Base-by-base conservation (phyloP, 2,329 filamentous ascomycete species). In the Penicillium corylophilum region DNA sequence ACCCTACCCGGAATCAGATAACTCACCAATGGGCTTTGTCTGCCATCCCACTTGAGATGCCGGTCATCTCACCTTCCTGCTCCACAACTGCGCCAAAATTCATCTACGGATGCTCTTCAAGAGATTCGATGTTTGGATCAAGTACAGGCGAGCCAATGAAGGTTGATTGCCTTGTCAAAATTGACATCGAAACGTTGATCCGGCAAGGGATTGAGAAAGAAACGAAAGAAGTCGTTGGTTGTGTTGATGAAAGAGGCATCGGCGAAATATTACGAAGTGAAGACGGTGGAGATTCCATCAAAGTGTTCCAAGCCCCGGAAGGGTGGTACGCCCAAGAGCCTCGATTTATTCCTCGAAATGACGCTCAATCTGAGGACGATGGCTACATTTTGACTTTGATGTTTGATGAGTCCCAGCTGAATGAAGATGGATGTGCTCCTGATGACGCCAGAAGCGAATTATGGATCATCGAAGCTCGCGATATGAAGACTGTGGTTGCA, bases 331-430 rank as follows among this genome's bases (percentile, higher is more conserved):
- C 26, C n/a, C 38, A 48, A 43, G 46, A 48, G 18, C 16, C 24
- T 16, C 8, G 18, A 8, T 48, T 48, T 35, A 20, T 48, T n/a
- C 38, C 38, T 8, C 26, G 38, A 23, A 31, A 57, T 1, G 58
- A 68, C 10, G 67, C 72, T 0, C 51, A 40, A 0, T 64, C 59
- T 0, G 87, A 89, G 64, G 85, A 89, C 58, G 83, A 86, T 56
- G 86, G 87, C 0, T 89, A 79, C 70, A 71, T 89, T 0, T 71
- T 89, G 4, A 85, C 82, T 41, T 89, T 87, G 57, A 84, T 86
- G 1, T 89, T 89, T 55, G 83, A 89, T 55, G 86, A 28, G 26
- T 8, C 76, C 1, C 85, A 89, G 63, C 71, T 88, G 0, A 75
- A 83, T 36, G 33, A 24, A n/a, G 63, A 69, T 1, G 82, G 79